A percentile compares a stretch with the other conserved stretches of the same genome.
Conservation (phyloP, 1,284 basidiomycete species). For the Exobasidium rhododendri region DNA sequence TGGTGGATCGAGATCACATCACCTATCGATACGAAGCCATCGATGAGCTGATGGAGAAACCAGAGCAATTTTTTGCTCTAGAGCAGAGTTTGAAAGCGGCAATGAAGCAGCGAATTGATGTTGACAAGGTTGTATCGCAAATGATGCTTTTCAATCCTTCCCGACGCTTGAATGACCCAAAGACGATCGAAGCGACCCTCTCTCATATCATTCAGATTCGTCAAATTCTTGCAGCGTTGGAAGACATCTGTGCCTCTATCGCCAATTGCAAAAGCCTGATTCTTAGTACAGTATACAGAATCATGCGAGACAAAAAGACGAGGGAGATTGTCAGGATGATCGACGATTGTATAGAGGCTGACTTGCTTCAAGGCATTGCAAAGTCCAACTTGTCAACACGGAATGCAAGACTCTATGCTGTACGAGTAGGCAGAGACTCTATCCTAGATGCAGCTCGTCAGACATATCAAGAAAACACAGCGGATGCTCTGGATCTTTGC, state of each 20-base stretch:
- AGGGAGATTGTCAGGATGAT: background rate
- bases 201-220: background rate
- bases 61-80: background rate
- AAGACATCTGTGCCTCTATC: background rate
- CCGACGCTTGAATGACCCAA: background rate
- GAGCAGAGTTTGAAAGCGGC: constrained; percentile 1
- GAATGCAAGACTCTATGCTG: background rate
- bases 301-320: background rate
- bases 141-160: background rate
- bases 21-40: constrained; percentile 12
- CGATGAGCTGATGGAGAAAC: constrained; percentile 6
- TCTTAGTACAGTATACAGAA: background rate
- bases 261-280: background rate
- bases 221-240: background rate
- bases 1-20: constrained; percentile 8
- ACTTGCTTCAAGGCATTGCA: constrained; percentile 6
- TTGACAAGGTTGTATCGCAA: constrained; percentile 14
- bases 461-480: constrained; percentile 15
- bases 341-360: constrained; percentile 1
- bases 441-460: constrained; percentile 16
- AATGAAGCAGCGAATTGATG: constrained; percentile 1
- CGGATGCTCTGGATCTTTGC: constrained; percentile 2
- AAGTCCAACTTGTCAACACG: constrained; percentile 9
- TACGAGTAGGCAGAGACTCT: constrained; percentile 4
- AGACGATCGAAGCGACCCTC: background rate